These are phyloP conservation scores for Helianthus tuberosus DNA, from an alignment of 129 eudicot genomes.

Conservation along the genomic window DNA sequence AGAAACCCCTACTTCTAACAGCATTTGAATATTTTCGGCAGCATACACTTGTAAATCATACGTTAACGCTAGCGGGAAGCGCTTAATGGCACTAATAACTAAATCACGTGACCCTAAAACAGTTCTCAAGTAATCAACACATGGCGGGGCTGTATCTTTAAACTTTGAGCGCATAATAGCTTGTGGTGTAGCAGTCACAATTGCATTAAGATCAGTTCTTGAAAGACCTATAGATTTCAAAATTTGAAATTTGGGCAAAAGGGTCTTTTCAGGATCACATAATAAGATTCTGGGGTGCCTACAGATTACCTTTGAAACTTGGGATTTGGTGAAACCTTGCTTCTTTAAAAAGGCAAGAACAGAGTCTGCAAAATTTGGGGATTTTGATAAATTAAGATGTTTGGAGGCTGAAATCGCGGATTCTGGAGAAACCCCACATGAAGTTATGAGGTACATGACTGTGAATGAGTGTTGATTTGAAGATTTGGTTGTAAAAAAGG, in stretches of 20 bases:
- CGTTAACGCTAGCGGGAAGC: conserved; percentile 25
- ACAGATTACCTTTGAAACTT: conserved; percentile 32
- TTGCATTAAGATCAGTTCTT: conserved; percentile 16
- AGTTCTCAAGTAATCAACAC: conserved; percentile 30
- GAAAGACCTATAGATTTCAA: conserved; percentile 45
- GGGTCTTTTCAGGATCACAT: conserved; percentile 33
- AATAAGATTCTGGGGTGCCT: conserved; percentile 33
- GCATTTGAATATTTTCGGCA: conserved; percentile 36
- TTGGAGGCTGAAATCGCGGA: conserved; percentile 36
- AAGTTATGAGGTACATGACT: conserved; percentile 43
- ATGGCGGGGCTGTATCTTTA: conserved; percentile 34
- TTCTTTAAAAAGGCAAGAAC: conserved; percentile 38
- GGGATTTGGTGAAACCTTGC: conserved; percentile 38
- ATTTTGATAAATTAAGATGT: conserved; percentile 27
- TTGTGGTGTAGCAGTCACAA: conserved; percentile 30
- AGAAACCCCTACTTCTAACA: conserved; percentile 48
- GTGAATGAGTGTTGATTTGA: conserved; percentile 28
- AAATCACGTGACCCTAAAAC: conserved; percentile 37
- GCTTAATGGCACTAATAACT: conserved; percentile 26
- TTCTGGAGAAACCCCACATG: conserved; percentile 55
- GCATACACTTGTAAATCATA: conserved; percentile 31
- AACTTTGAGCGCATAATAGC: conserved; percentile 5
- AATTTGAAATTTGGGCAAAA: conserved; percentile 45
- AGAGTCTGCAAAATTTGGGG: conserved; percentile 36
- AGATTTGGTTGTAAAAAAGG: conserved; percentile 12